Conservation (phyloP, 305 asterid species). For the Coffea humblotiana region DNA sequence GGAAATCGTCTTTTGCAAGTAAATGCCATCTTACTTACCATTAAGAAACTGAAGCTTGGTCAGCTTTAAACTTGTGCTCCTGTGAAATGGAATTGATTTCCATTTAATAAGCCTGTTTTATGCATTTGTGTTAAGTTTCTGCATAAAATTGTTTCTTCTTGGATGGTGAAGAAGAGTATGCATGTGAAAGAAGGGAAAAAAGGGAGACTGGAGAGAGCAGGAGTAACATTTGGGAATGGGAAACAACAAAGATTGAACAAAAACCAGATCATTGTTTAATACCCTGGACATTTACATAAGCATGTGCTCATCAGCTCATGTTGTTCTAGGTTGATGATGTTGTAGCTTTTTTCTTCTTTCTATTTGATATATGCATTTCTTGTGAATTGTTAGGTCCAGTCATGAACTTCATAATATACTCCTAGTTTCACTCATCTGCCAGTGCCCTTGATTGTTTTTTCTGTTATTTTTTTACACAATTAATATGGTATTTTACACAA, state of each 20-base stretch:
- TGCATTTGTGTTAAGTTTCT: not conserved
- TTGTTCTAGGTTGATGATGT: not conserved
- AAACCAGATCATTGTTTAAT: not conserved
- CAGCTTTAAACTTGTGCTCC: not conserved
- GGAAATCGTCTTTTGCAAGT: not conserved
- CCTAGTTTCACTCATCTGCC: not conserved
- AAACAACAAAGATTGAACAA: not conserved
- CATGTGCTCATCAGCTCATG: not conserved
- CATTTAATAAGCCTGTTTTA: not conserved
- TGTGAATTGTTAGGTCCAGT: not conserved
- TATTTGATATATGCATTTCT: not conserved
- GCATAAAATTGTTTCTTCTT: not conserved
- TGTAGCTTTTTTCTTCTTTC: not conserved
- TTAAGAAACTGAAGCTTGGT: not conserved
- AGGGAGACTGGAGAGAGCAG: not conserved
- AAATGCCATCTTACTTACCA: not conserved
- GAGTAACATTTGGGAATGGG: not conserved
- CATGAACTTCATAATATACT: not conserved
- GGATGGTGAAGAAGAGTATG: not conserved
- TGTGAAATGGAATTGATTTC: not conserved
- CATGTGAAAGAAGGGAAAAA: not conserved
- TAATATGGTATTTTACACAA: too few relatives aligned
- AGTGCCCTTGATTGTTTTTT: too few relatives aligned
- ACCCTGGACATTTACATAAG: not conserved
- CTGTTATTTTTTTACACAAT: too few relatives aligned